Base-by-base conservation (phyloP, 108 stramenopile species). In the Epithemia pelagica region DNA sequence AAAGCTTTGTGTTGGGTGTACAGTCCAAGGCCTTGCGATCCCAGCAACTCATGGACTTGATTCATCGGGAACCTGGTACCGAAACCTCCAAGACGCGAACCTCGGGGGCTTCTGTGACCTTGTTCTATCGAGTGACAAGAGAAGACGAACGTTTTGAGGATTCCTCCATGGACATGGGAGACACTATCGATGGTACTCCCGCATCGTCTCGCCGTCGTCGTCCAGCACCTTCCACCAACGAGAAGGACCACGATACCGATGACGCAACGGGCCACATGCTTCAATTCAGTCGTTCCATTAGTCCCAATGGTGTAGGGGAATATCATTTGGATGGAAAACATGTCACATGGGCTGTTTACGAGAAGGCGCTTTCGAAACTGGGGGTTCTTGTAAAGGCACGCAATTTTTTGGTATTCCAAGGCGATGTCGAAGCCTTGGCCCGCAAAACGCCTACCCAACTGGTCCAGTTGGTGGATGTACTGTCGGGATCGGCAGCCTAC, bases 381-480 rank as follows among this genome's bases (percentile, higher is more conserved):
- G 97, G 97, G n/a, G 96, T 99, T 15, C 77, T 98, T 57, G 83
- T 96, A 70, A 96, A 96, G 71, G 96, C 96, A 2, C 82, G 98
- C n/a, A 99, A 99, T 79, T 99, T 99, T 76, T 74, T 99, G 25
- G 98, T 99, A 23, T 99, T 99, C 78, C 96, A 97, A 68, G 99
- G 99, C 20, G 99, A 99, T 76, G 98, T 99, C 26, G 97, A 98
- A 74, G 77, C 83, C 52, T 82, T 98, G 71, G 98, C 98, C 0
- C 78, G 89, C 25, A 97, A 97, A 74, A 78, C 84, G 31, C 96
- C 97, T 10, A 79, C 82, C 66, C 91, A 98, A 68, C 80, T 99
- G 54, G 95, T 95, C 15, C 88, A 94, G 69, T 77, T 96, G 77
- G 76, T 99, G 63, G 99, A 99, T 69, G 82, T 96, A 62, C 83